Base-by-base conservation (phyloP, 768 basidiomycete species). In the Galerina marginata region DNA sequence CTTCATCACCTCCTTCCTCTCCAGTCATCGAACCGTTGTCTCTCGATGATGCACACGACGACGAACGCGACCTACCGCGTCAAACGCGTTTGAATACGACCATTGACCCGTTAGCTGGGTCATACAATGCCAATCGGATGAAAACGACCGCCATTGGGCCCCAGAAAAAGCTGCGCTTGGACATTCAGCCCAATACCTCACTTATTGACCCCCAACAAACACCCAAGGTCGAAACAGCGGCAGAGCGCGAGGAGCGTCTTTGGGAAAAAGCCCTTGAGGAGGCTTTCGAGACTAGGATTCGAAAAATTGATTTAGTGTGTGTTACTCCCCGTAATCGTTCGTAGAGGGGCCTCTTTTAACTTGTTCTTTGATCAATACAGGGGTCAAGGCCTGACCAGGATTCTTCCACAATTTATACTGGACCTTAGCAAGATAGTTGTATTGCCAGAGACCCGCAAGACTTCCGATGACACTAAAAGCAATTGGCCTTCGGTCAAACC, bases 51-150 rank as follows among this genome's bases (percentile, higher is more conserved):
- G 50, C 39, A 3, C 62, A 67, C 3, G 75, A 78, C 20, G 65
- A 70, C 38, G 48, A 54, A 15, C 53, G 59, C 4, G 60, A 56
- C 25, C 54, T 45, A 26, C 49, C 25, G 44, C 50, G 62, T 42
- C 60, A 64, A 33, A 43, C 61, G 64, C 58, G 60, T 33, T 43
- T 43, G n/a, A 45, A 36, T 26, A 33, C 15, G 15, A 47, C 68
- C 60, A 62, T 60, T 29, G 60, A 90, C 65, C 88, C 87, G 0
- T 84, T 87, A 54, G 85, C 89, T 11, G 89, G 81, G 0, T 86
- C 87, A 1, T 80, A 81, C 3, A 84, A 83, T 56, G 78, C 81
- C 3, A 74, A 65, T 29, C 65, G 64, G 25, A 50, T 14, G 16
- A 44, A 43, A 12, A 36, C 77, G 40, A 56, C 66, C 51, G 50